Base-by-base conservation (phyloP, 192 early-diverging fungal species). In the Lobulomyces angularis region DNA sequence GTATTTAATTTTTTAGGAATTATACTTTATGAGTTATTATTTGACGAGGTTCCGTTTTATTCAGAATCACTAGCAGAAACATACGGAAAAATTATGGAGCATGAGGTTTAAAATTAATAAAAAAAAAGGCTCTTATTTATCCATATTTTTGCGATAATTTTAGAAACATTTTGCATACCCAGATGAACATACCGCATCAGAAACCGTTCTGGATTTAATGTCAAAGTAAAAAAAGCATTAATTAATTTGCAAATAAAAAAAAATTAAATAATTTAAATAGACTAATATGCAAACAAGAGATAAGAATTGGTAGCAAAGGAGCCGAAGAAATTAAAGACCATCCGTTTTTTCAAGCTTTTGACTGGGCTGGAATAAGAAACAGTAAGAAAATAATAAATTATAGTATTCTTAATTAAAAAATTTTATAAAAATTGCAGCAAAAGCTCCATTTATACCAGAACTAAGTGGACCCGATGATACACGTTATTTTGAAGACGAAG, bases 391-490 rank as follows among this genome's bases (percentile, higher is more conserved):
- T 1, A n/a, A n/a, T n/a, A n/a, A n/a, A n/a, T 30, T 25, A 2
- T 11, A 14, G 19, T 17, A 4, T 23, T 24, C 18, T 19, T 3
- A 4, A 43, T 30, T 33, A 23, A 19, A 18, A 16, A 14, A 37
- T 18, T 18, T 22, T 0, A 0, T 9, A 3, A n/a, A n/a, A n/a
- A n/a, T n/a, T n/a, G n/a, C n/a, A 51, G 62, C 53, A 9, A 73
- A 53, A 12, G 82, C 90, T 11, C 90, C 90, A 9, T 94, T 88
- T 65, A 54, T 89, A 2, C 90, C 90, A 18, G 64, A 81, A n/a
- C 67, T 90, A n/a, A 74, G 65, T 43, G 73, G 86, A 12, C 78
- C 83, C 16, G 82, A 86, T 23, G 90, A 94, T 49, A 94, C 86
- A 0, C 78, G 80, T 27, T 88, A 89, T 53, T 94, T 94, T 67